Conservation (phyloP, 345 rosid genomes). For the Cochlearia excelsa region DNA sequence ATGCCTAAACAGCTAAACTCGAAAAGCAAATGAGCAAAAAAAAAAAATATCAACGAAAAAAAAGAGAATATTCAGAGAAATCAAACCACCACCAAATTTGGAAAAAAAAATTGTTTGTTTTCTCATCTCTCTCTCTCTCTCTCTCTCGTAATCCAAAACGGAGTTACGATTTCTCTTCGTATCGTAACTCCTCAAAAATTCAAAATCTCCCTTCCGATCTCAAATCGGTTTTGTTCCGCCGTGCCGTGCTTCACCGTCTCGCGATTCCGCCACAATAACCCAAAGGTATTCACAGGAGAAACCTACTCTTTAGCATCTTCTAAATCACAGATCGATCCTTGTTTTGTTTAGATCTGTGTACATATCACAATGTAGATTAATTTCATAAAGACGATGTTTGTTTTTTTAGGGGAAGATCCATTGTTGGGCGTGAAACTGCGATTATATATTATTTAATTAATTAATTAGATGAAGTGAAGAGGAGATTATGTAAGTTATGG, state of each 20-base stretch:
- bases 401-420: constrained; percentile 39
- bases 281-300: constrained; percentile 17
- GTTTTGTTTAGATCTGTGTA: not conserved
- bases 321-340: constrained; percentile 9
- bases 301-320: not conserved
- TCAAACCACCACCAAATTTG: constrained; percentile 29
- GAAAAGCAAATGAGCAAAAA: constrained; percentile 18
- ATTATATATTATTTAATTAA: not conserved
- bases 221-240: constrained; percentile 10
- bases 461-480: constrained; percentile 48
- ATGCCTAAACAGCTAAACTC: constrained; percentile 38
- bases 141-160: constrained; percentile 25
- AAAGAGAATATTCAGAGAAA: constrained; percentile 26
- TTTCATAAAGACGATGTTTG: constrained; percentile 35
- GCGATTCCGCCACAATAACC: too few relatives aligned
- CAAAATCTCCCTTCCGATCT: constrained; percentile 28
- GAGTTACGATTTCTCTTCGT: constrained; percentile 36
- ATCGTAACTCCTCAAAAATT: constrained; percentile 35
- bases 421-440: too few relatives aligned
- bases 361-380: constrained; percentile 15
- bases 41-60: constrained; percentile 7
- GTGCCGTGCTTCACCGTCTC: not conserved
- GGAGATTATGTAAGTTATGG: constrained; percentile 76
- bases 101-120: constrained; percentile 2
- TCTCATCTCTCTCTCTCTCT: constrained; percentile 26